A percentile compares a stretch with the other conserved stretches of the same genome.
These are phyloP conservation scores for Tetrapisispora arboricola DNA, from an alignment of 805 yeast genomes.

Conservation along the genomic window DNA sequence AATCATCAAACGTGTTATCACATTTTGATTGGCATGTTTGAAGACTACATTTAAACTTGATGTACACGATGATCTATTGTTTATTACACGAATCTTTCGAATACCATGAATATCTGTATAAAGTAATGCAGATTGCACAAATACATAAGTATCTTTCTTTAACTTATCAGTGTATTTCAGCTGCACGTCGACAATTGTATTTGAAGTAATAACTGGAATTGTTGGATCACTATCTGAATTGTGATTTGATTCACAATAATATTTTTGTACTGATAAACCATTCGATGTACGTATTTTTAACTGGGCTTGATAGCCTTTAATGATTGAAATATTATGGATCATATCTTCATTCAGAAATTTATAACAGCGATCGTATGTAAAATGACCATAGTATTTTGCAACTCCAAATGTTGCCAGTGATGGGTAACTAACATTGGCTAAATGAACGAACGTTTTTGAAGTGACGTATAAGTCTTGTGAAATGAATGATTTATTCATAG, in stretches of 20 bases:
- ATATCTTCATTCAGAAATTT: constrained; percentile 51
- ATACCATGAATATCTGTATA: constrained; percentile 71
- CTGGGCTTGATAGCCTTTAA: constrained; percentile 69
- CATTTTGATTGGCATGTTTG: constrained; percentile 70
- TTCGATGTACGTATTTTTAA: constrained; percentile 78
- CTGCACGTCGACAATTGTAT: constrained; percentile 59
- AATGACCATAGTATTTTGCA: constrained; percentile 54
- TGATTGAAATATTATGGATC: constrained; percentile 38
- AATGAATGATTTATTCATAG: constrained; percentile 45
- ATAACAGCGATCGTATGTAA: constrained; percentile 61
- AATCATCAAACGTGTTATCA: constrained; percentile 42
- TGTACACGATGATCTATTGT: constrained; percentile 71
- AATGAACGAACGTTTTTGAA: constrained; percentile 53
- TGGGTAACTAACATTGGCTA: constrained; percentile 61
- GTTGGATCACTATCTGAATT: constrained; percentile 46
- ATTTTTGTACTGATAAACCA: constrained; percentile 71
- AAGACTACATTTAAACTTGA: constrained; percentile 64
- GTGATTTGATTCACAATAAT: constrained; percentile 51
- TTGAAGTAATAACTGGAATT: constrained; percentile 54
- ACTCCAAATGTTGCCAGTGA: constrained; percentile 63
- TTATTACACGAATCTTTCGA: constrained; percentile 79
- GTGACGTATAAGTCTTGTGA: constrained; percentile 73
- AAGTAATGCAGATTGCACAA: constrained; percentile 82
- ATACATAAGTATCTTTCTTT: constrained; percentile 62
- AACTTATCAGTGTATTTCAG: constrained; percentile 64